Evolutionary conservation across 208 protist species (phyloP).

Genomic region (Leishmania braziliensis): DNA sequence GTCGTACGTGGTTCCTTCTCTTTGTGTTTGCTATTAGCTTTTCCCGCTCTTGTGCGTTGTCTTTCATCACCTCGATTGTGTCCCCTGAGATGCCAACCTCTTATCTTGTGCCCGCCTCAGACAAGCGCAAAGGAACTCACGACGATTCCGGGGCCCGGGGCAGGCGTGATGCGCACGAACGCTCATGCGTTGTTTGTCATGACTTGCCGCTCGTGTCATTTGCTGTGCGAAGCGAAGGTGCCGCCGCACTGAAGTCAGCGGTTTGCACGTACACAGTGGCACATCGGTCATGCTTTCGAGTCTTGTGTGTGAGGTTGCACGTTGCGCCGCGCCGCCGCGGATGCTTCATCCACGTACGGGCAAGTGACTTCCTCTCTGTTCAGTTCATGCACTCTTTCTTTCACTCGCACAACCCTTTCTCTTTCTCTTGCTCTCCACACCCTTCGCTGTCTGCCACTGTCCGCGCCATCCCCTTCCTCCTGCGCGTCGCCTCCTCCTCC

Average conservation of each 20-base stretch:
- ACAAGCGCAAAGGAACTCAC: background rate
- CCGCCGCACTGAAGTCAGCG: background rate
- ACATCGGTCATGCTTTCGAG: background rate
- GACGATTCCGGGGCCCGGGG: background rate
- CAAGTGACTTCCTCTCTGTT: background rate
- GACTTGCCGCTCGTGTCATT: background rate
- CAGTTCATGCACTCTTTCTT: background rate
- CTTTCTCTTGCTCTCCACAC: background rate
- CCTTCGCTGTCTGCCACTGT: background rate
- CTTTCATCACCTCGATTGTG: background rate
- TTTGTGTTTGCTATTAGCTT: slow-evolving; percentile 2
- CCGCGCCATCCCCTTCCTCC: background rate
- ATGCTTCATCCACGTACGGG: background rate
- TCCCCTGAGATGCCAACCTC: background rate
- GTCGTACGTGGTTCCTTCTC: background rate
- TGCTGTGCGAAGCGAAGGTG: background rate
- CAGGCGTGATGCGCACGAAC: too few relatives aligned
- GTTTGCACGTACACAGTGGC: background rate
- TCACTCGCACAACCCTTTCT: background rate
- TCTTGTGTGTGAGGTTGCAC: background rate
- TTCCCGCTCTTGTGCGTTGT: background rate
- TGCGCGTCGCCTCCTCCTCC: background rate
- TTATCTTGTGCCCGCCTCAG: too few relatives aligned
- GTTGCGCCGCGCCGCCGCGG: background rate
- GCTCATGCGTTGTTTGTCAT: background rate